Conservation (phyloP, 495 filamentous ascomycete genomes). For the Wilcoxina mikolae region DNA sequence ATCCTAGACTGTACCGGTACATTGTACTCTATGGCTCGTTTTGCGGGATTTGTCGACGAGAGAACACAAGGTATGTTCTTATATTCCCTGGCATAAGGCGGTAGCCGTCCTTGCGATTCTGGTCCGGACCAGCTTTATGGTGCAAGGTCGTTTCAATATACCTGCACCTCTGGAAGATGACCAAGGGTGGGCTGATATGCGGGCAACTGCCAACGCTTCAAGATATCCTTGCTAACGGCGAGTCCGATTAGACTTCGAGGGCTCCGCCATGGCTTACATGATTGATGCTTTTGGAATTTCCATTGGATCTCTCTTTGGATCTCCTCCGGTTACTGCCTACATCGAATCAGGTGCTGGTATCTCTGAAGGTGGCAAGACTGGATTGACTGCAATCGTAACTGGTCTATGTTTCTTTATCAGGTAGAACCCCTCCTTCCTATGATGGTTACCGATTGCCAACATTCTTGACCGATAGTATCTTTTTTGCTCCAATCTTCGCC, state of each 20-base stretch:
- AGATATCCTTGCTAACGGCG: background rate
- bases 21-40: conserved; percentile 68
- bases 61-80: conserved; percentile 21
- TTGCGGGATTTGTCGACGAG: conserved; percentile 53
- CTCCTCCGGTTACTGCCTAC: conserved; percentile 65
- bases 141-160: background rate
- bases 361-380: conserved; percentile 66
- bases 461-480: conserved; percentile 38
- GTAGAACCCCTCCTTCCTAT: background rate
- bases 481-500: conserved; percentile 77
- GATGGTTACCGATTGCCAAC: background rate
- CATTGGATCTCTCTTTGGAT: conserved; percentile 60
- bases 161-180: too few relatives aligned
- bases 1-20: conserved; percentile 54
- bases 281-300: conserved; percentile 65
- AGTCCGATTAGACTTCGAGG: conserved; percentile 51
- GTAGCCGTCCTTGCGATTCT: too few relatives aligned
- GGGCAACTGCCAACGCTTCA: too few relatives aligned
- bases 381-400: conserved; percentile 61
- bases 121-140: background rate
- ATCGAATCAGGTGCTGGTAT: conserved; percentile 75
- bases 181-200: background rate
- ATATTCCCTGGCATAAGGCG: too few relatives aligned
- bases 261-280: conserved; percentile 60
- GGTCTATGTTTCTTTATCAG: conserved; percentile 67